Base-by-base conservation (phyloP, 2,329 filamentous ascomycete species). In the Fusarium sp. region DNA sequence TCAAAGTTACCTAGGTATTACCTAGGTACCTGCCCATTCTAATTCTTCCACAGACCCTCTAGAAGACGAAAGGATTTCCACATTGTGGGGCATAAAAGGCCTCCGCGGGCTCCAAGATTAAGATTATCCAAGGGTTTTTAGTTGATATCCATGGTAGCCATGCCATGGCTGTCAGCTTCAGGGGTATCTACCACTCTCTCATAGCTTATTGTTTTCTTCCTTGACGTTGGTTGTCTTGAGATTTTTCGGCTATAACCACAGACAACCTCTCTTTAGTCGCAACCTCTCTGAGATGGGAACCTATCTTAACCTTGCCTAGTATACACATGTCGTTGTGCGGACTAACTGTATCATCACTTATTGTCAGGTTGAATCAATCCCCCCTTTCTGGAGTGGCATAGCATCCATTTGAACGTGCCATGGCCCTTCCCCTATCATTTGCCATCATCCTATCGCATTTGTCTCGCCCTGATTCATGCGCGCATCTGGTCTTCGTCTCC, bases 51-150 rank as follows among this genome's bases (percentile, higher is more conserved):
- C 42, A 54, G 47, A 30, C 28, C 34, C 57, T 48, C 60, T 51
- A 46, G 41, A 64, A 59, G 23, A 42, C 28, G 16, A 56, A n/a
- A 47, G 37, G 47, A 32, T 25, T 56, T 42, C 60, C 61, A 58
- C 25, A 45, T 40, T 40, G 55, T 66, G 63, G 62, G 41, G 30
- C 54, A 41, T 11, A 10, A 32, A 40, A 46, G 64, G 63, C 28
- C 41, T 48, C 63, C 56, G 63, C 42, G 46, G 50, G n/a, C 56
- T 67, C 63, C 64, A 67, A 67, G 40, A 67, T 67, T 67, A 48
- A 67, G 63, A 66, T 66, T 62, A 28, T 43, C 47, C 48, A 60
- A 58, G 63, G 34, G 47, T 42, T 23, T 42, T 23, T 50, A 25
- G 47, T 34, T 50, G 46, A 48, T 50, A 18, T 30, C 11, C 12